Conservation (phyloP, 2,329 filamentous ascomycete species). For the Pseudogymnoascus sp. region DNA sequence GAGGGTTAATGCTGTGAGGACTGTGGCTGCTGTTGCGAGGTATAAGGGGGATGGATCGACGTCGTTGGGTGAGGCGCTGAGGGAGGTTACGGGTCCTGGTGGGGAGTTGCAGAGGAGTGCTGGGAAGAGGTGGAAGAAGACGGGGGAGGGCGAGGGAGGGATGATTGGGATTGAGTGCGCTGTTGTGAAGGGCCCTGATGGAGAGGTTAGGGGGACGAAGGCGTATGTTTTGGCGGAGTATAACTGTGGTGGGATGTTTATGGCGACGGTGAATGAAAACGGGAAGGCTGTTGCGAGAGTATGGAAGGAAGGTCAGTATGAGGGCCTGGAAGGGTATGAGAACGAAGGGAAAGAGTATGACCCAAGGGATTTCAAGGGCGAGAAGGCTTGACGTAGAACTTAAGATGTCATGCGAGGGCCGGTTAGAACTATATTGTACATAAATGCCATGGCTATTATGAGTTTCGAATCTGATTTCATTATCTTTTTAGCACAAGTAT, state of each 20-base stretch:
- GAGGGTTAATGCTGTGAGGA: conserved; percentile 60
- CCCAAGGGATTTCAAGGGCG: conserved; percentile 22
- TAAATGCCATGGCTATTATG: neutral
- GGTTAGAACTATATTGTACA: neutral
- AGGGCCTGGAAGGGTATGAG: conserved; percentile 24
- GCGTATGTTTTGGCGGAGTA: conserved; percentile 63
- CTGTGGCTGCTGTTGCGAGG: conserved; percentile 62
- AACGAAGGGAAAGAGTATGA: conserved; percentile 27
- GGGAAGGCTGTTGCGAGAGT: conserved; percentile 50
- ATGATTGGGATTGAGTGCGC: conserved; percentile 71
- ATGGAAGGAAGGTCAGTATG: conserved; percentile 33
- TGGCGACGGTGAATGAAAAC: conserved; percentile 62
- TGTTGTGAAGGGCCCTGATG: conserved; percentile 36
- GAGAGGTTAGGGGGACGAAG: conserved; percentile 33
- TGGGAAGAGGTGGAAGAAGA: conserved; percentile 61
- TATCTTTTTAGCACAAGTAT: conserved; percentile 4
- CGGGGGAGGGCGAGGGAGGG: conserved; percentile 74
- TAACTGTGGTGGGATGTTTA: conserved; percentile 83
- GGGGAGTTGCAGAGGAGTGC: conserved; percentile 71
- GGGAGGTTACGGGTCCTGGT: conserved; percentile 56
- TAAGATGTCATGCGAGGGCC: neutral
- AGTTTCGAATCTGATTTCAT: conserved; percentile 3
- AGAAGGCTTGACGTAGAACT: conserved; percentile 8
- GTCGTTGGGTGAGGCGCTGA: conserved; percentile 49
- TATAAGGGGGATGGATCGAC: conserved; percentile 35